A percentile compares a stretch with the other conserved stretches of the same genome.
Evolutionary conservation across 345 rosid genomes (phyloP).

Genomic region (Conringia planisiliqua): DNA sequence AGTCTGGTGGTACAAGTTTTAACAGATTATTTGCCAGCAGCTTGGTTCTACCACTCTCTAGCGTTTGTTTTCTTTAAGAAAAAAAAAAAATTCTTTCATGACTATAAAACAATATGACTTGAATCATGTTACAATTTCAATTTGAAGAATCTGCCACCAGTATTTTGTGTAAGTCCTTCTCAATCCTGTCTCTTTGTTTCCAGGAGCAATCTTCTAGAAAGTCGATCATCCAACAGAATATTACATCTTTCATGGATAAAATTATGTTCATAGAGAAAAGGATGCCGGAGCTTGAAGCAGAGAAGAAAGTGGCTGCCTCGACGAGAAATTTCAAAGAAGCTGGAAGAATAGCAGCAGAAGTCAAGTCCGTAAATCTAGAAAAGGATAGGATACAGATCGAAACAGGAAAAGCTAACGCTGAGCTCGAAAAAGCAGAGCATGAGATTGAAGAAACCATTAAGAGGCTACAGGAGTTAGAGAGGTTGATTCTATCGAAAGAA

Average conservation of each 20-base stretch:
- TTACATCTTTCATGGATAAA: constrained; percentile 69
- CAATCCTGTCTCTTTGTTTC: constrained; percentile 10
- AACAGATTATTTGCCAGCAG: no score
- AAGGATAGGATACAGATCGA: constrained; percentile 57
- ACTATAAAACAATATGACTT: background rate
- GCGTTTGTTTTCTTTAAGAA: no score
- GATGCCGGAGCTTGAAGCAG: constrained; percentile 80
- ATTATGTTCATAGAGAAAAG: constrained; percentile 68
- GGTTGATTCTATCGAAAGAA: constrained; percentile 57
- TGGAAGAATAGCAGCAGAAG: constrained; percentile 83
- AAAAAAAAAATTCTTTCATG: no score
- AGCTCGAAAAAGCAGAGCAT: constrained; percentile 56
- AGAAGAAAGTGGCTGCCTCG: constrained; percentile 84
- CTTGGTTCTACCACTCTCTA: no score
- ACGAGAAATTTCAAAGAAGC: constrained; percentile 95
- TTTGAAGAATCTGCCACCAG: background rate
- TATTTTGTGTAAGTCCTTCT: background rate
- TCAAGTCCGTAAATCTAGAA: constrained; percentile 68
- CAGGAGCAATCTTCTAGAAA: constrained; percentile 75
- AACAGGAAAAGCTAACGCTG: constrained; percentile 47
- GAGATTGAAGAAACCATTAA: constrained; percentile 55
- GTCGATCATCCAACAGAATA: constrained; percentile 75
- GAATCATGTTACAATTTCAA: background rate
- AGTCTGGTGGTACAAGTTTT: background rate
- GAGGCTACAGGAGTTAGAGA: constrained; percentile 60